Conservation (phyloP, 1,139 yeast species). For the Scheffersomyces parashehatae region DNA sequence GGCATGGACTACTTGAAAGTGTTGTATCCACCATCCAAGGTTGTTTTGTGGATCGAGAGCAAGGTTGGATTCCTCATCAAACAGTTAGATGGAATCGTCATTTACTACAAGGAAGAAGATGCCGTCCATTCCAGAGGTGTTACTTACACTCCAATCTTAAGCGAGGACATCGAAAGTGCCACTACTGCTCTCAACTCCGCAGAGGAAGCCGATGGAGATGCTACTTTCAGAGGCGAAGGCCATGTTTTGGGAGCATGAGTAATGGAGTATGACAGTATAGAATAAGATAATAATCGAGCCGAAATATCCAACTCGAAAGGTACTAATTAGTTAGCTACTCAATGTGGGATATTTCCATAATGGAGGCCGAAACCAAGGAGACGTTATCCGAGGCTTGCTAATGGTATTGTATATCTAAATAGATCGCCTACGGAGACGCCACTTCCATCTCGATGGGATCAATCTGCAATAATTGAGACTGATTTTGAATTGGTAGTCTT, state of each 20-base stretch:
- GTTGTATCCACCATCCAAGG: slow-evolving; percentile 66
- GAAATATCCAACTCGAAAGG: too few species aligned
- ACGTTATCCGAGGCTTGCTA: too few species aligned
- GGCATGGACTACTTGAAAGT: slow-evolving; percentile 57
- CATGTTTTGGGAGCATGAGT: slow-evolving; percentile 27
- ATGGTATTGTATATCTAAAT: too few species aligned
- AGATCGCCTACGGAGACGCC: too few species aligned
- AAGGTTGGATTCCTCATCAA: slow-evolving; percentile 51
- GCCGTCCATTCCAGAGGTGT: slow-evolving; percentile 47
- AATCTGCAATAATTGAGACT: too few species aligned
- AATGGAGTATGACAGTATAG: too few species aligned
- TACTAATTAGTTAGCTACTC: too few species aligned
- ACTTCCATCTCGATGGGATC: too few species aligned
- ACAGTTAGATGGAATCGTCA: slow-evolving; percentile 54
- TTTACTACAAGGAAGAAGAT: slow-evolving; percentile 57
- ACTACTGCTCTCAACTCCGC: slow-evolving; percentile 2
- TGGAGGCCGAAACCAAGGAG: too few species aligned
- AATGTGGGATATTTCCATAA: too few species aligned
- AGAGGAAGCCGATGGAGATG: neutral
- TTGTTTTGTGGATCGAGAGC: slow-evolving; percentile 66
- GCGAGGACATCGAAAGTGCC: slow-evolving; percentile 25
- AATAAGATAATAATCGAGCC: too few species aligned
- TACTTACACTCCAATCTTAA: slow-evolving; percentile 36
- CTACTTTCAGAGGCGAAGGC: slow-evolving; percentile 32
- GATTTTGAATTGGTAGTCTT: too few species aligned